Percentiles rank a stretch among this genome's conserved stretches.
Conservation (phyloP, 306 rosid genomes). For the Vicia villosa region DNA sequence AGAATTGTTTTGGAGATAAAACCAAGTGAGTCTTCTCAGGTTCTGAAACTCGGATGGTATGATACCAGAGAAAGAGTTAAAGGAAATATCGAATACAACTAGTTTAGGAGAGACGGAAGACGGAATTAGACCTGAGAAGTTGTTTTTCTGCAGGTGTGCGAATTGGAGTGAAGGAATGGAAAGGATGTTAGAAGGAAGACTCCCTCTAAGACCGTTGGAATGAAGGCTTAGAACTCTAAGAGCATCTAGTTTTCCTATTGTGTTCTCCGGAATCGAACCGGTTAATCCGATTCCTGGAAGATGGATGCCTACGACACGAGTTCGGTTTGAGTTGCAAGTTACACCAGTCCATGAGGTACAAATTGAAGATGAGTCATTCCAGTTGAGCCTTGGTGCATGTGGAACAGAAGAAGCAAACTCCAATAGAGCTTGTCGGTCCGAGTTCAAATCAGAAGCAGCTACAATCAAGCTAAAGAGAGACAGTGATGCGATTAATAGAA, state of each 20-base stretch:
- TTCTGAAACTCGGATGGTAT: conserved; percentile 61
- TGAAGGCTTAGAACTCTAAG: conserved; percentile 69
- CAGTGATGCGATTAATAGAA: conserved; percentile 37
- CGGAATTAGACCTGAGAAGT: conserved; percentile 71
- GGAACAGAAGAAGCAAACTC: conserved; percentile 54
- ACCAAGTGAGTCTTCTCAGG: conserved; percentile 58
- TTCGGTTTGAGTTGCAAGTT: conserved; percentile 50
- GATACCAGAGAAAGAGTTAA: conserved; percentile 64
- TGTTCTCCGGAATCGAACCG: conserved; percentile 63
- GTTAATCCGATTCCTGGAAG: conserved; percentile 72
- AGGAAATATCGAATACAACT: conserved; percentile 58
- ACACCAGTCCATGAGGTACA: conserved; percentile 79
- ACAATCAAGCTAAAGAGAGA: conserved; percentile 33
- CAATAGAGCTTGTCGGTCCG: conserved; percentile 68
- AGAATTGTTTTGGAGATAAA: conserved; percentile 64
- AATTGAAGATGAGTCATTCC: conserved; percentile 59
- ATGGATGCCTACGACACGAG: conserved; percentile 59
- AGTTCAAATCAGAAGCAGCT: conserved; percentile 59
- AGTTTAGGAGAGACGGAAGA: conserved; percentile 58
- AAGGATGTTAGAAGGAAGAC: conserved; percentile 61
- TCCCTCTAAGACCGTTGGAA: conserved; percentile 69
- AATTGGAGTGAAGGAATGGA: conserved; percentile 64
- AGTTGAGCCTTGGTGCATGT: conserved; percentile 68
- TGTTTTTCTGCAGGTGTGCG: conserved; percentile 65
- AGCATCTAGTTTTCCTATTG: conserved; percentile 63